phyloP scores from a whole-genome alignment of 306 rosid species.

The Citrullus colocynthis region DNA sequence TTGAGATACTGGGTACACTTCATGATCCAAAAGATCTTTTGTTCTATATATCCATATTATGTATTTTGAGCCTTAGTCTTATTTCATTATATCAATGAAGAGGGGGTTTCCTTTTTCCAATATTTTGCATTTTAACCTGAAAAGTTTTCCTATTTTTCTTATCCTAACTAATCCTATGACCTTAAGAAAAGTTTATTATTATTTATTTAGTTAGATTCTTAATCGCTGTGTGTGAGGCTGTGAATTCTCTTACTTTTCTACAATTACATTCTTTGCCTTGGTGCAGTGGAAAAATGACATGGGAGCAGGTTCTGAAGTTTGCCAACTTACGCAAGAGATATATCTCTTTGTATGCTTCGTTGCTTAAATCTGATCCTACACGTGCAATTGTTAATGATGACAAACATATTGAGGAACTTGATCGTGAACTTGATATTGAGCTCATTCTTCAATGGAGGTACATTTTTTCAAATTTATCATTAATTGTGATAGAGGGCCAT shows the following conservation, averaged over 20 bases:
- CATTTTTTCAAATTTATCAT: neutral
- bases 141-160: neutral
- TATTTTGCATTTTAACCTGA: neutral
- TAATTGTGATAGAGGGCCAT: neutral
- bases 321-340: constrained; percentile 78
- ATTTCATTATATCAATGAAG: no score
- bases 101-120: neutral
- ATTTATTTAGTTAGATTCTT: neutral
- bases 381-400: constrained; percentile 55
- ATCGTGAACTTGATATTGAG: constrained; percentile 76
- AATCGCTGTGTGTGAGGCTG: neutral
- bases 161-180: neutral
- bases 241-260: neutral
- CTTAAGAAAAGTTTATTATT: neutral
- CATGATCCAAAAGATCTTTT: no score
- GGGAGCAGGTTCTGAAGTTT: constrained; percentile 89
- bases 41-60: no score
- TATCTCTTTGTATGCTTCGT: constrained; percentile 65
- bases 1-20: no score
- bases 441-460: constrained; percentile 99
- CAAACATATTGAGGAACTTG: constrained; percentile 70
- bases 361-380: constrained; percentile 74
- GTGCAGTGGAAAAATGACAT: constrained; percentile 90
- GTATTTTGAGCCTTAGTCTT: no score
- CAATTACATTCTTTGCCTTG: constrained; percentile 15